phyloP scores from a whole-genome alignment of 495 filamentous ascomycete genomes.

The Hypoxylon rickii region DNA sequence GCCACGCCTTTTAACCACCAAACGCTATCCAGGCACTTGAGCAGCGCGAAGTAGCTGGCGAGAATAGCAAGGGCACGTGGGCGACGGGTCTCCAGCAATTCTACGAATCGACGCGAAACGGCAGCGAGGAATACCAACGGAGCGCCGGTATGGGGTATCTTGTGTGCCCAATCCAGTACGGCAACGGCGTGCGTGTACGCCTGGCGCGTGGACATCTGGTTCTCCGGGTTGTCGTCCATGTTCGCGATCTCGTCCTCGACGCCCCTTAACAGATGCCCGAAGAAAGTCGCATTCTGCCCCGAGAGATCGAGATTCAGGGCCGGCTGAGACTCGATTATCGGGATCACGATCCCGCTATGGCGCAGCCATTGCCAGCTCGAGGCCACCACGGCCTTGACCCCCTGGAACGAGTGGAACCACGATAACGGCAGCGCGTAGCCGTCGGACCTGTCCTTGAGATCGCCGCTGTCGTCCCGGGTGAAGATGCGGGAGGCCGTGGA shows the following conservation, averaged over 20 bases:
- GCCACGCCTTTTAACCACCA: constrained; percentile 65
- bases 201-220: constrained; percentile 45
- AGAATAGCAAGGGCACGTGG: constrained; percentile 59
- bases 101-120: constrained; percentile 61
- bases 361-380: constrained; percentile 58
- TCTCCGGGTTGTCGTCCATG: constrained; percentile 22
- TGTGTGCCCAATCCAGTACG: constrained; percentile 62
- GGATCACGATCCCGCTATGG: constrained; percentile 52
- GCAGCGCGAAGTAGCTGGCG: constrained; percentile 60
- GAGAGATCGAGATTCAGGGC: constrained; percentile 55
- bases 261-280: constrained; percentile 55
- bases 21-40: constrained; percentile 55
- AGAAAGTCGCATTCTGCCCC: constrained; percentile 48
- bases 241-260: constrained; percentile 53
- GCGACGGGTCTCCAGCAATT: constrained; percentile 53
- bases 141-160: constrained; percentile 56
- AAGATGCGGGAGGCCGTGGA: constrained; percentile 60
- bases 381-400: constrained; percentile 58
- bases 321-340: constrained; percentile 60
- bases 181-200: constrained; percentile 60
- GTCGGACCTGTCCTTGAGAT: constrained; percentile 31
- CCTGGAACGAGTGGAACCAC: constrained; percentile 65
- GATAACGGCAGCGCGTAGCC: constrained; percentile 55
- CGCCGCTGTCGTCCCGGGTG: constrained; percentile 47
- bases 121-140: constrained; percentile 61